Percentiles rank a stretch among this genome's conserved stretches.
Conservation (phyloP, 768 basidiomycete genomes). For the Mycena sanguinolenta region DNA sequence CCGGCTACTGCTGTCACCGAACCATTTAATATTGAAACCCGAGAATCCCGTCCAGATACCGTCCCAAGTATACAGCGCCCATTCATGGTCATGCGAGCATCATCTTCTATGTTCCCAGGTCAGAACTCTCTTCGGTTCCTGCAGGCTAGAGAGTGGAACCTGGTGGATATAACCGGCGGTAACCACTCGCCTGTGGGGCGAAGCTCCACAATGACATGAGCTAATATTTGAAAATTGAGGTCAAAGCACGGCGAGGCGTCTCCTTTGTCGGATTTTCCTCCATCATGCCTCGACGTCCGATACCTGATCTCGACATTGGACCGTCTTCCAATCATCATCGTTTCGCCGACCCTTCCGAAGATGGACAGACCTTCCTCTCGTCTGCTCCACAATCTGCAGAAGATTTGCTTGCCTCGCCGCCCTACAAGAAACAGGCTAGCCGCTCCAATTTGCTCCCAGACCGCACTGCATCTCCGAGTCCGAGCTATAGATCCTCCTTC, state of each 20-base stretch:
- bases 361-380: slow-evolving; percentile 28
- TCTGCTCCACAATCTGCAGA: slow-evolving; percentile 18
- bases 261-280: neutral
- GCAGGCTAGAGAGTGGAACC: too few relatives aligned
- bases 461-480: slow-evolving; percentile 34
- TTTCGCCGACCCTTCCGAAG: slow-evolving; percentile 24
- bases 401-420: slow-evolving; percentile 26
- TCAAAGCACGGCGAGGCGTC: neutral
- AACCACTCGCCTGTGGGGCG: too few relatives aligned
- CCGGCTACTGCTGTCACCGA: too few relatives aligned
- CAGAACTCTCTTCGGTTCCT: too few relatives aligned
- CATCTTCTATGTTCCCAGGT: too few relatives aligned
- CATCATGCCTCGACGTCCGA: slow-evolving; percentile 10
- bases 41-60: too few relatives aligned
- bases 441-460: slow-evolving; percentile 33
- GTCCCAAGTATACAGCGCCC: too few relatives aligned
- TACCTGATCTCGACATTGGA: slow-evolving; percentile 19
- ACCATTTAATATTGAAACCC: too few relatives aligned
- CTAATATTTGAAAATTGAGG: too few relatives aligned
- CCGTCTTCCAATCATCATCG: slow-evolving; percentile 26
- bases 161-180: too few relatives aligned
- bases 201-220: too few relatives aligned
- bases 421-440: slow-evolving; percentile 34
- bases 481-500: slow-evolving; percentile 39
- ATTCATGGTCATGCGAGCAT: too few relatives aligned